Evolutionary conservation across 805 yeast species (phyloP).

Genomic region (Pichia manshurica): DNA sequence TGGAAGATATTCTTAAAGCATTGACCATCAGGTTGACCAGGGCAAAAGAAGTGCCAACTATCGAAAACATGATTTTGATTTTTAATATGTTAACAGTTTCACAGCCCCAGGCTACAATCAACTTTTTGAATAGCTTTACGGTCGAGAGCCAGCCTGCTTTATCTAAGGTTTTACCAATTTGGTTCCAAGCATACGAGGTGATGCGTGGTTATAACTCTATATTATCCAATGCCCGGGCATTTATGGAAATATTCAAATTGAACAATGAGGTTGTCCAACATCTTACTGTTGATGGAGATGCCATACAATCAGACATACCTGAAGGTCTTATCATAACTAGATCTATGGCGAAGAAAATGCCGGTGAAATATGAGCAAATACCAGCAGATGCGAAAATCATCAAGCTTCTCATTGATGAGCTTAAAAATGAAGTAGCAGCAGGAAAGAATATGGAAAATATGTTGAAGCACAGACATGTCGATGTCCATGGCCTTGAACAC

Average conservation of each 20-base stretch:
- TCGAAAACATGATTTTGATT: constrained; percentile 71
- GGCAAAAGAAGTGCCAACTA: constrained; percentile 65
- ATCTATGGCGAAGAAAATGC: constrained; percentile 68
- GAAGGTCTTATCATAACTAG: constrained; percentile 73
- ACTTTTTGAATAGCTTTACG: constrained; percentile 45
- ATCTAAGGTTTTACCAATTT: constrained; percentile 57
- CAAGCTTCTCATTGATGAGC: constrained; percentile 63
- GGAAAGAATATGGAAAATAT: constrained; percentile 21
- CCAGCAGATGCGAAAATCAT: constrained; percentile 69
- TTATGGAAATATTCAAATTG: constrained; percentile 59
- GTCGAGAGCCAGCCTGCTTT: constrained; percentile 39
- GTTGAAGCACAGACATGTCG: neutral
- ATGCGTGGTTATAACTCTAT: constrained; percentile 75
- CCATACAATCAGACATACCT: constrained; percentile 46
- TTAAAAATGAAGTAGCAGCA: constrained; percentile 51
- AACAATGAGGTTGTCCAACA: constrained; percentile 46
- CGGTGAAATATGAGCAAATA: constrained; percentile 56
- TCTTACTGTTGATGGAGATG: constrained; percentile 71
- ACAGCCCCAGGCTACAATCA: constrained; percentile 58
- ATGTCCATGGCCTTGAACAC: neutral
- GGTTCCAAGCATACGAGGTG: constrained; percentile 80
- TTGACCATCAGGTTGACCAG: constrained; percentile 59
- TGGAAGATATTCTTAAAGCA: constrained; percentile 61
- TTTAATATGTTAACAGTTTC: constrained; percentile 63
- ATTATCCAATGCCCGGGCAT: constrained; percentile 59